Evolutionary conservation across 1,284 basidiomycete genomes (phyloP), one percentile per base, ranked within the genome.

Genomic region (Heterobasidion parviporum): DNA sequence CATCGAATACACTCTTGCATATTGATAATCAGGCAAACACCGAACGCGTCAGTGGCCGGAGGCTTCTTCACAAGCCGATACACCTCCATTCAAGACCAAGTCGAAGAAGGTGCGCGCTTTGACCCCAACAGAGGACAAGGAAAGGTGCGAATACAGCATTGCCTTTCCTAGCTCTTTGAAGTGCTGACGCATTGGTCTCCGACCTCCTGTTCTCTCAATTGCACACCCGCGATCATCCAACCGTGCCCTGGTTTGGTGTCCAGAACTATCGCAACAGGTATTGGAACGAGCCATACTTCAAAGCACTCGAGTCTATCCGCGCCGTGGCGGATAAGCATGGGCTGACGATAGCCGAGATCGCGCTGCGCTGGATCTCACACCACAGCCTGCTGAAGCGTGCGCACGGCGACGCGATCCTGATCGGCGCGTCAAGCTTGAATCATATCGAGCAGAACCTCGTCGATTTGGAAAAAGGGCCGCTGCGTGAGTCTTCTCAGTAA

Each of bases 391-490:
- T 82, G 65, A 75, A 71, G 57, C 69, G 73, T 41, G 74, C 80
- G 61, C 60, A 71, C 46, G 75, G 77, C 2, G 79, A 81, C 60
- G 66, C 77, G 45, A 67, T 82, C 35, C 67, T 82, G 20, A 80
- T 82, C 55, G 79, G 79, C 14, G 78, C 78, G 8, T 78, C 75
- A 8, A 80, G 71, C 50, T 52, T 77, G 58, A 66, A 71, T 38
- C 79, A 81, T 59, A 75, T 81, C 55, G 71, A 80, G 62, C 68
- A 76, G 75, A 83, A 82, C 59, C 61, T 82, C 48, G 33, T 72
- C 20, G 80, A 82, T 60, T 64, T 82, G 18, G 80, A 82, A 66
- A 82, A 83, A 61, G 80, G 79, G 0, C 79, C 80, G 3, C 63
- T 81, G 55, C 77, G 77, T 79, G 59, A 73, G 76, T 71, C 1